A percentile compares a stretch with the other conserved stretches of the same genome.
phyloP scores from a whole-genome alignment of 345 rosid genomes.

The Salix brachista region DNA sequence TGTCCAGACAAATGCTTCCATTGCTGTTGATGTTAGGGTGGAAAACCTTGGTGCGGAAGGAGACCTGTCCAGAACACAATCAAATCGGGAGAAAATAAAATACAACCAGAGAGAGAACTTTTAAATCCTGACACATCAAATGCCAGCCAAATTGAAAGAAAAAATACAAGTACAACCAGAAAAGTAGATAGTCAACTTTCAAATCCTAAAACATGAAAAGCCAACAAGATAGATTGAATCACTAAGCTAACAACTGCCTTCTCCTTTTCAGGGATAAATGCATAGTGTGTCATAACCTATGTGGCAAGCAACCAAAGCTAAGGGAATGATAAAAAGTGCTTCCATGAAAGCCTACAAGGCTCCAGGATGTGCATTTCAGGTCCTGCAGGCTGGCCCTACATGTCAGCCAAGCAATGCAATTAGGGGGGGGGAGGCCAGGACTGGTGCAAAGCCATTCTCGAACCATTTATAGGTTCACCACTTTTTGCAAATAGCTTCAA shows the following conservation, averaged over 20 bases:
- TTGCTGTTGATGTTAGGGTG: constrained; percentile 24
- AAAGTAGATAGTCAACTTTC: background rate
- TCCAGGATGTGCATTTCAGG: background rate
- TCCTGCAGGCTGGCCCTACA: background rate
- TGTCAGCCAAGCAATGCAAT: background rate
- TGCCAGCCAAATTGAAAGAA: too few relatives aligned
- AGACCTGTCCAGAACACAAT: constrained; percentile 9
- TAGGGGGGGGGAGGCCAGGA: background rate
- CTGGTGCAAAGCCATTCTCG: background rate
- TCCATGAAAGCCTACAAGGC: background rate
- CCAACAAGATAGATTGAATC: background rate
- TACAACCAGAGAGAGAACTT: too few relatives aligned
- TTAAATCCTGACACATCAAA: too few relatives aligned
- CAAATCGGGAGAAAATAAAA: background rate
- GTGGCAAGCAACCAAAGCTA: background rate
- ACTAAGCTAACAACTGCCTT: background rate
- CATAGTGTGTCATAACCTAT: background rate
- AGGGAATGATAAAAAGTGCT: background rate
- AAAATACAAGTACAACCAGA: background rate
- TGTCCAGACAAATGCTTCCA: constrained; percentile 26
- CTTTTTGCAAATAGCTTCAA: background rate
- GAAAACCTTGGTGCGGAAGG: constrained; percentile 23
- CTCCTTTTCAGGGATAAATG: background rate
- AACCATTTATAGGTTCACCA: background rate
- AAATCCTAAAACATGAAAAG: background rate